A percentile compares a stretch with the other conserved stretches of the same genome.
Evolutionary conservation across 768 basidiomycete genomes (phyloP).

Genomic region (Collybia sordida): DNA sequence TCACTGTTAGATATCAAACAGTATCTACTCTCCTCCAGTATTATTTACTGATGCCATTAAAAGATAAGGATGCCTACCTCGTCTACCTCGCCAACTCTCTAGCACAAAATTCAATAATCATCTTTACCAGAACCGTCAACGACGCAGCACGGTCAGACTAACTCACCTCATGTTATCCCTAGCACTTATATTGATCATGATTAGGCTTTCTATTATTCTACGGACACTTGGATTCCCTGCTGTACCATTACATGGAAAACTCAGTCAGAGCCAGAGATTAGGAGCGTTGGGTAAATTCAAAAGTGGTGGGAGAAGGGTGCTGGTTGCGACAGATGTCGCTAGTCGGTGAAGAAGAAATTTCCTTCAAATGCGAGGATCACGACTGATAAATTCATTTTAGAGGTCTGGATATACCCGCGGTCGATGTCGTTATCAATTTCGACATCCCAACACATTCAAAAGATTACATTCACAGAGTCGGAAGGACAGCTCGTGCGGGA

Average conservation of each 20-base stretch:
- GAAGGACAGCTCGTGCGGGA: conserved; percentile 97
- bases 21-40: conserved; percentile 95
- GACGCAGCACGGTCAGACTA: conserved; percentile 75
- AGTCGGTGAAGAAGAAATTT: conserved; percentile 76
- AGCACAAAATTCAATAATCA: conserved; percentile 90
- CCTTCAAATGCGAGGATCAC: neutral
- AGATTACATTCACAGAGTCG: conserved; percentile 98
- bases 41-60: conserved; percentile 90
- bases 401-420: conserved; percentile 93
- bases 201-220: conserved; percentile 82
- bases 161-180: neutral
- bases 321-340: conserved; percentile 97
- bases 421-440: conserved; percentile 97
- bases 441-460: conserved; percentile 98
- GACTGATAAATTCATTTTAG: conserved; percentile 32
- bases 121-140: conserved; percentile 94
- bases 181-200: neutral
- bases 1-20: conserved; percentile 79
- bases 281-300: conserved; percentile 96
- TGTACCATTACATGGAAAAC: conserved; percentile 92
- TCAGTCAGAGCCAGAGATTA: conserved; percentile 90
- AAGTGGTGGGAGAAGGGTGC: conserved; percentile 83
- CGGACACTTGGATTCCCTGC: conserved; percentile 92
- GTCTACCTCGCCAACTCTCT: conserved; percentile 87
- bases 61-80: conserved; percentile 89